These are phyloP conservation scores for Capsella rubella DNA, from an alignment of 441 rosid species.

Conservation along the genomic window DNA sequence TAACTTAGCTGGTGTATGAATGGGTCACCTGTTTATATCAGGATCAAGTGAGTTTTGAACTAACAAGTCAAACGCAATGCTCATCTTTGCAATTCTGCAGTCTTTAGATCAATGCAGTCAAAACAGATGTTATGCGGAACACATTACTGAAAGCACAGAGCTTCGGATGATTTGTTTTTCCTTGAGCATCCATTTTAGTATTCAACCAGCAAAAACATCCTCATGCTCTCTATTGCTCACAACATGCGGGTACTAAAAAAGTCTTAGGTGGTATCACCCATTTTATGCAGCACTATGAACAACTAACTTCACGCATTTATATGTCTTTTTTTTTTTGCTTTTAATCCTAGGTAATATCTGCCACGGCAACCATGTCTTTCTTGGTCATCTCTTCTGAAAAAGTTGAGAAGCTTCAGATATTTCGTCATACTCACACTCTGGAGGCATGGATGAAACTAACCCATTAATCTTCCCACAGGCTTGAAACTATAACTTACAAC, in stretches of 20 bases:
- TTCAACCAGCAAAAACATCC: background rate
- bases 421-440: background rate
- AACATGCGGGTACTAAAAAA: no score
- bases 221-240: background rate
- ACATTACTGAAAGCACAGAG: conserved; percentile 3
- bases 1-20: background rate
- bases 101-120: background rate
- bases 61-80: background rate
- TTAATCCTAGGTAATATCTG: no score
- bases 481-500: no score
- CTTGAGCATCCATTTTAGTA: background rate
- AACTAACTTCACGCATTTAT: background rate
- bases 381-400: background rate
- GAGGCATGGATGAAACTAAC: background rate
- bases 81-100: background rate
- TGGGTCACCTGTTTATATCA: background rate
- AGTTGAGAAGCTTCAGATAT: background rate
- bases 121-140: background rate
- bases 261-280: background rate
- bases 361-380: no score
- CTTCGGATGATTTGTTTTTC: background rate
- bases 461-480: no score
- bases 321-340: background rate
- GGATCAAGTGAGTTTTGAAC: conserved; percentile 5
- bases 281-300: background rate